A percentile compares a stretch with the other conserved stretches of the same genome.
Evolutionary conservation across 208 protist species (phyloP).

Genomic region (Kentomonas sorsogonicus): DNA sequence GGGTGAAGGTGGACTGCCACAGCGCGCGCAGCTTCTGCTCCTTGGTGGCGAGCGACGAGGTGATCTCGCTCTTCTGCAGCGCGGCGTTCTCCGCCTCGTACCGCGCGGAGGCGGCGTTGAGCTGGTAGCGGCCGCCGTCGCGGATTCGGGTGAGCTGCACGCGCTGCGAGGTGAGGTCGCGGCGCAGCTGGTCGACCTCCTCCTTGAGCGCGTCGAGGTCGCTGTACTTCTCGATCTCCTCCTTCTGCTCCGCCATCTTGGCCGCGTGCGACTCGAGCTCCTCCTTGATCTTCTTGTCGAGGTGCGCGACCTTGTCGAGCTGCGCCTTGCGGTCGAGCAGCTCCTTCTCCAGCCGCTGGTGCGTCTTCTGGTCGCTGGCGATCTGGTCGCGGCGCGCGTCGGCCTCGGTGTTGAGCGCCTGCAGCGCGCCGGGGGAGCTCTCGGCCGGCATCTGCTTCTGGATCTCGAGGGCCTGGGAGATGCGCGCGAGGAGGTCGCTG

Average conservation of each 20-base stretch:
- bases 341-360: conserved; percentile 85
- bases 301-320: conserved; percentile 82
- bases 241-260: conserved; percentile 75
- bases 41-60: conserved; percentile 51
- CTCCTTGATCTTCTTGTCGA: conserved; percentile 86
- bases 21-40: conserved; percentile 83
- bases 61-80: conserved; percentile 49
- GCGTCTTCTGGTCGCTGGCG: conserved; percentile 73
- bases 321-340: conserved; percentile 83
- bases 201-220: conserved; percentile 66
- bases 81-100: conserved; percentile 49
- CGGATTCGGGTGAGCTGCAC: conserved; percentile 53
- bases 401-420: conserved; percentile 76
- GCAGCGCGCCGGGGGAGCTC: conserved; percentile 42
- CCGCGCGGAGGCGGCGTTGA: conserved; percentile 49
- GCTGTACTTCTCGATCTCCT: conserved; percentile 72
- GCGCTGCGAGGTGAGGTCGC: conserved; percentile 42
- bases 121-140: conserved; percentile 65
- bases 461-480: conserved; percentile 73
- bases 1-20: conserved; percentile 80
- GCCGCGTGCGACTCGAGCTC: conserved; percentile 72
- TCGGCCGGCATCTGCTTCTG: conserved; percentile 75
- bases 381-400: conserved; percentile 75
- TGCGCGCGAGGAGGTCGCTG: conserved; percentile 58
- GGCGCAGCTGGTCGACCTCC: conserved; percentile 58